A percentile compares a stretch with the other conserved stretches of the same genome.
phyloP scores from a whole-genome alignment of 306 rosid species.

The Sicyos baderoa region DNA sequence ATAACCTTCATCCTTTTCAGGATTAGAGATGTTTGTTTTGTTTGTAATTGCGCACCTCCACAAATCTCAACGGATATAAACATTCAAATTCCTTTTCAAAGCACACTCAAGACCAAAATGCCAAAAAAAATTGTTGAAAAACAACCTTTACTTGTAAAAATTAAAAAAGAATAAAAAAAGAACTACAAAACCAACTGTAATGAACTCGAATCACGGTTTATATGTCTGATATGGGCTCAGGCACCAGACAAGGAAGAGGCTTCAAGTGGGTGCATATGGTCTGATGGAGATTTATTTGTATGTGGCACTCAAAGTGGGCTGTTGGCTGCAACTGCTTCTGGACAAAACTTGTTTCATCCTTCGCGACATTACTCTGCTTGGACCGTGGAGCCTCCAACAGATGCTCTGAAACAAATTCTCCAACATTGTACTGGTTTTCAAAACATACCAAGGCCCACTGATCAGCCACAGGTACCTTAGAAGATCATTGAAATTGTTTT shows the following conservation, averaged over 20 bases:
- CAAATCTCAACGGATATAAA: too few species aligned
- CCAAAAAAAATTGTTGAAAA: background rate
- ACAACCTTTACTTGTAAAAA: background rate
- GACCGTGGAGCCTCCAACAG: constrained; percentile 55
- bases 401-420: constrained; percentile 59
- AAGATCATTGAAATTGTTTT: background rate
- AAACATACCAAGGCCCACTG: constrained; percentile 48
- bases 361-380: constrained; percentile 46
- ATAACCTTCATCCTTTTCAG: background rate
- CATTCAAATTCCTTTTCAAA: too few species aligned
- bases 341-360: constrained; percentile 48
- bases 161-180: too few species aligned
- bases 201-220: background rate
- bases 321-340: constrained; percentile 3
- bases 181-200: background rate
- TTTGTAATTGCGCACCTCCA: too few species aligned
- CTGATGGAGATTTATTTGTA: constrained; percentile 75
- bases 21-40: too few species aligned
- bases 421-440: constrained; percentile 73
- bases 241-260: constrained; percentile 65
- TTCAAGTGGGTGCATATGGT: constrained; percentile 52
- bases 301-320: constrained; percentile 63
- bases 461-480: constrained; percentile 22
- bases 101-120: background rate
- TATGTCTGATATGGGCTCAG: constrained; percentile 26